Conservation (phyloP, 805 yeast genomes). For the Candida endomychidarum region DNA sequence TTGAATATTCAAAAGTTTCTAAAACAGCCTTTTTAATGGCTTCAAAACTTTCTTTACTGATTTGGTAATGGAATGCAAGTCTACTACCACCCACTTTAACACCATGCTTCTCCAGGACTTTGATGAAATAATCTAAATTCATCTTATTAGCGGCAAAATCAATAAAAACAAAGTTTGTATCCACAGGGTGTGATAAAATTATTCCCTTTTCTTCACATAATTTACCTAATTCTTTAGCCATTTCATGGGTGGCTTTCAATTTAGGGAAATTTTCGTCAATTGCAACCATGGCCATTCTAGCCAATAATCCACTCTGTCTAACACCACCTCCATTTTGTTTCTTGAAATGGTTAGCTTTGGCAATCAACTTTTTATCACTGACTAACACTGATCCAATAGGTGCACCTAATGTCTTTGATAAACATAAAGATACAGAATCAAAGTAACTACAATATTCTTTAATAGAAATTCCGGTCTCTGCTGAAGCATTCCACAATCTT, state of each 20-base stretch:
- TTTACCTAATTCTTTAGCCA: conserved; percentile 34
- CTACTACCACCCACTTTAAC: conserved; percentile 63
- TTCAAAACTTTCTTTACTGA: conserved; percentile 29
- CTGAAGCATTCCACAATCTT: conserved; percentile 44
- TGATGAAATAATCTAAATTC: conserved; percentile 24
- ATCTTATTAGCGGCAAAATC: conserved; percentile 33
- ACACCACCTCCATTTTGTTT: conserved; percentile 48
- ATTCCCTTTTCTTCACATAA: conserved; percentile 31
- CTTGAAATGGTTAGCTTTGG: conserved; percentile 44
- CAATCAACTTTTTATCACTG: conserved; percentile 28
- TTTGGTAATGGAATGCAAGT: conserved; percentile 40
- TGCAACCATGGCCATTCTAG: conserved; percentile 42
- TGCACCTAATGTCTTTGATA: conserved; percentile 44
- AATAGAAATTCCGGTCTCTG: conserved; percentile 39
- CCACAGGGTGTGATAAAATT: conserved; percentile 35
- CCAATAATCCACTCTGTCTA: conserved; percentile 41
- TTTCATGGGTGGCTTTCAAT: conserved; percentile 30
- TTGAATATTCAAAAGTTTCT: conserved; percentile 57
- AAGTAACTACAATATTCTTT: conserved; percentile 39
- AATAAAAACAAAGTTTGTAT: conserved; percentile 43
- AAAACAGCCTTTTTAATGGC: conserved; percentile 48
- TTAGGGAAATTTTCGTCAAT: conserved; percentile 39
- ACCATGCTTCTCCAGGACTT: conserved; percentile 53
- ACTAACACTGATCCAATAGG: conserved; percentile 46
- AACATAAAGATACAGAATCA: conserved; percentile 44